A percentile compares a stretch with the other conserved stretches of the same genome.
phyloP scores from a whole-genome alignment of 1,284 basidiomycete species.

The Moesziomyces sp. region DNA sequence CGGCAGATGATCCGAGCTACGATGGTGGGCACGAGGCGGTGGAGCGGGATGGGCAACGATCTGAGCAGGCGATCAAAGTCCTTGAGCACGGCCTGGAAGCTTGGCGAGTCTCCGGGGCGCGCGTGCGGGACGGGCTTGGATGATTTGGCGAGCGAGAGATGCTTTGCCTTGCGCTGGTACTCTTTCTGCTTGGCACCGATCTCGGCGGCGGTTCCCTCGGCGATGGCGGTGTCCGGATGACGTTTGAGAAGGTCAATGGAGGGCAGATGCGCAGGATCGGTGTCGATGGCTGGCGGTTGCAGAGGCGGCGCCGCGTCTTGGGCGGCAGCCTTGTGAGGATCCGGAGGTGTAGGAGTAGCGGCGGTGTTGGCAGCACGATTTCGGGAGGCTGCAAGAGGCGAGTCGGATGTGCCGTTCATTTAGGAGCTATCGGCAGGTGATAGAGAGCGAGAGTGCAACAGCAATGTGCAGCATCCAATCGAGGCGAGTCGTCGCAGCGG shows the following conservation, averaged over 20 bases:
- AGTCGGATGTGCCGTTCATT: conserved; percentile 32
- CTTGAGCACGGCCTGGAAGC: conserved; percentile 39
- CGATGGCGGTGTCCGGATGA: conserved; percentile 29
- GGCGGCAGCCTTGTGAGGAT: not conserved
- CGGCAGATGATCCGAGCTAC: conserved; percentile 54
- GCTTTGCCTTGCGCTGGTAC: conserved; percentile 39
- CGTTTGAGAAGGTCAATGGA: conserved; percentile 32
- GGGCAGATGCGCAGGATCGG: conserved; percentile 20
- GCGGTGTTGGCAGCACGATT: conserved; percentile 15
- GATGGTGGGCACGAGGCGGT: conserved; percentile 53
- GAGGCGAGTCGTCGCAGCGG: not conserved
- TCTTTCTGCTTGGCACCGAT: conserved; percentile 36
- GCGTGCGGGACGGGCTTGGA: conserved; percentile 31
- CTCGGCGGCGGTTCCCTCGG: conserved; percentile 35
- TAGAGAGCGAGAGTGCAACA: not conserved
- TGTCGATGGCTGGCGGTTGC: conserved; percentile 24
- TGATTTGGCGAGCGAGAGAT: conserved; percentile 25
- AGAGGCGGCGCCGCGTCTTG: conserved; percentile 4
- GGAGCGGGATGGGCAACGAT: conserved; percentile 59
- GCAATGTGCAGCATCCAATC: not conserved
- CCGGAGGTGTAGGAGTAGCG: conserved; percentile 3
- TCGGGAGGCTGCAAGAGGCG: conserved; percentile 20
- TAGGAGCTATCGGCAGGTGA: conserved; percentile 4
- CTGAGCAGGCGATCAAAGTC: conserved; percentile 57
- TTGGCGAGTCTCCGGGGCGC: conserved; percentile 38